phyloP scores from a whole-genome alignment of 768 basidiomycete genomes.

The Podaxis sp. region DNA sequence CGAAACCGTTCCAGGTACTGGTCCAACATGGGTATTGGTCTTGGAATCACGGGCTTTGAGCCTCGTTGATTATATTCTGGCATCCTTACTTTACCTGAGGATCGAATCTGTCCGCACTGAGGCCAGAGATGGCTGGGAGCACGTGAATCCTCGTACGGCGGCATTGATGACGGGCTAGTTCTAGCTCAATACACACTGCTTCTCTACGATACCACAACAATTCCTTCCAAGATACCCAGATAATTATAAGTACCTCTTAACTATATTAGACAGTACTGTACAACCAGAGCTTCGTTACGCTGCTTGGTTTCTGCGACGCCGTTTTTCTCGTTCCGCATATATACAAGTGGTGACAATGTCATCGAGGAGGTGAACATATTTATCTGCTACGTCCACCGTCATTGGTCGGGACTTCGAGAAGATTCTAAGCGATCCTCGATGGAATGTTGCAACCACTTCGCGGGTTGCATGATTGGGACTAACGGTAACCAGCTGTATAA shows the following conservation, averaged over 20 bases:
- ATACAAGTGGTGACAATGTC: background rate
- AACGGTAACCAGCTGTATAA: background rate
- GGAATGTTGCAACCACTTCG: background rate
- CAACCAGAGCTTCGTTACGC: too few relatives aligned
- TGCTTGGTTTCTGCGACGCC: too few relatives aligned
- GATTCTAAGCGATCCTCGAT: background rate
- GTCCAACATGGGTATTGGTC: conserved; percentile 1
- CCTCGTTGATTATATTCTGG: conserved; percentile 7
- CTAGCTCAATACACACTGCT: too few relatives aligned
- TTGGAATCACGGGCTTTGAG: background rate
- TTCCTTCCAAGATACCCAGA: too few relatives aligned
- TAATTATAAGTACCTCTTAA: too few relatives aligned
- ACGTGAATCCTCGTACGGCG: background rate
- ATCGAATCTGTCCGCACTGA: background rate
- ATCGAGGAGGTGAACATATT: background rate
- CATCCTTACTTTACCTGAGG: conserved; percentile 9
- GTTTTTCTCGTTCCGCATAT: background rate
- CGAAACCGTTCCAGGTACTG: background rate
- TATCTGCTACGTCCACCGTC: background rate
- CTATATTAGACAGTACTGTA: too few relatives aligned
- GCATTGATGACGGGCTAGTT: background rate
- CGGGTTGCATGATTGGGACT: background rate
- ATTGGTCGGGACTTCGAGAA: background rate
- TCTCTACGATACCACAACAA: too few relatives aligned
- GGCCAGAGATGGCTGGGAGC: background rate